Evolutionary conservation across 73 alveolate genomes (phyloP).

Genomic region (Uronychia setigera): DNA sequence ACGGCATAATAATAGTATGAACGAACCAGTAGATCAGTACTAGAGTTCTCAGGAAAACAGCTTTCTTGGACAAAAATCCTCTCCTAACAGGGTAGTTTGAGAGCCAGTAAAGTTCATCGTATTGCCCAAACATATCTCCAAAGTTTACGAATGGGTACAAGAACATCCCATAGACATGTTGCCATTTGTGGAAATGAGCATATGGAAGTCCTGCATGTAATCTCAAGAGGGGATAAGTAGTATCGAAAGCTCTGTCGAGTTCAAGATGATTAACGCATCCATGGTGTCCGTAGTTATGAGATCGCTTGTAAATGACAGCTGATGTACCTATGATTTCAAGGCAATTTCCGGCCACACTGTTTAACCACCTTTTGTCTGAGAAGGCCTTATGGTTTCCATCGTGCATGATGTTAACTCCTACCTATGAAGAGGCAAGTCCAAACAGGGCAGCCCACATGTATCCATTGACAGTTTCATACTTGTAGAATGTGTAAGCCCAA

Average conservation of each 20-base stretch:
- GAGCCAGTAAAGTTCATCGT: constrained; percentile 77
- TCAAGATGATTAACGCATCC: constrained; percentile 81
- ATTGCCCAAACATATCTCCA: constrained; percentile 75
- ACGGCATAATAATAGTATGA: constrained; percentile 49
- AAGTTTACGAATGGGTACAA: constrained; percentile 62
- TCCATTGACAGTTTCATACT: constrained; percentile 42
- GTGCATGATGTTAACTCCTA: constrained; percentile 84
- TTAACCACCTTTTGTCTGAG: constrained; percentile 63
- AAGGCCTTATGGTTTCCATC: constrained; percentile 84
- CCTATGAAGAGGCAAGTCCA: constrained; percentile 65
- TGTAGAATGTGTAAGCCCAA: constrained; percentile 40
- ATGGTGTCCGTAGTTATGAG: constrained; percentile 83
- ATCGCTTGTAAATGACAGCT: constrained; percentile 70
- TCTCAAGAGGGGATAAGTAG: constrained; percentile 73
- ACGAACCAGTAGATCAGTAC: constrained; percentile 59
- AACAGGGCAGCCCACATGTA: constrained; percentile 63
- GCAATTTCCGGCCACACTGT: constrained; percentile 63
- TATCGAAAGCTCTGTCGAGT: constrained; percentile 81
- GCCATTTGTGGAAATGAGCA: constrained; percentile 61
- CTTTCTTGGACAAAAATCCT: constrained; percentile 59
- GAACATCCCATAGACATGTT: constrained; percentile 64
- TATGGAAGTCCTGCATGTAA: constrained; percentile 62
- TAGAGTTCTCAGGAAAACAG: constrained; percentile 48
- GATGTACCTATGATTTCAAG: constrained; percentile 69
- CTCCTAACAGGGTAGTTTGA: constrained; percentile 76